phyloP scores from a whole-genome alignment of 1,284 basidiomycete genomes.

The Leccinum pallidistipes region DNA sequence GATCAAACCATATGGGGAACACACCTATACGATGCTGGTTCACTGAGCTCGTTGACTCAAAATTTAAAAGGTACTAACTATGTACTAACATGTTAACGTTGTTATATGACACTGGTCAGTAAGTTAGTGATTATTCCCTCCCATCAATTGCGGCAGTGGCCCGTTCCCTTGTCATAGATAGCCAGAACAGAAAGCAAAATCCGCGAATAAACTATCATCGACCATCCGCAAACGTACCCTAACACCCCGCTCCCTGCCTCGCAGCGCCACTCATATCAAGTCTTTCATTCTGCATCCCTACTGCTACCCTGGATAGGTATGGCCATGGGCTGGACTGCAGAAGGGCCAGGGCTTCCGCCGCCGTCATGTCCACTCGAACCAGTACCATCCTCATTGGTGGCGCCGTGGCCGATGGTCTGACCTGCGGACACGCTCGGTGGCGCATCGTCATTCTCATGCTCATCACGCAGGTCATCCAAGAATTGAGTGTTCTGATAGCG shows the following conservation, averaged over 20 bases:
- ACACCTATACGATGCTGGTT: no score
- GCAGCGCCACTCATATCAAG: neutral
- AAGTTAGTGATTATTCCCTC: no score
- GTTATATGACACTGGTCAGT: no score
- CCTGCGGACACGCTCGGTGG: neutral
- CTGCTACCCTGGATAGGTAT: neutral
- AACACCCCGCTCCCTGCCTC: neutral
- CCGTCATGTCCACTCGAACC: neutral
- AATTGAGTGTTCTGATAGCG: conserved; percentile 9
- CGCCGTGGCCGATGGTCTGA: neutral
- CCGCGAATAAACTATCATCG: neutral
- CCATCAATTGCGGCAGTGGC: no score
- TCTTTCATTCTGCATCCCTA: neutral
- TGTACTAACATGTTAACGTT: no score
- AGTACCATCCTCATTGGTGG: neutral
- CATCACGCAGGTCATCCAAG: conserved; percentile 3
- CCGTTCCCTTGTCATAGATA: neutral
- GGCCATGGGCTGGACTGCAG: neutral
- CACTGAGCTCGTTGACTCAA: no score
- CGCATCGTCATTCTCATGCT: neutral
- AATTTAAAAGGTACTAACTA: no score
- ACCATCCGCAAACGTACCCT: neutral
- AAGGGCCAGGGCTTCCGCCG: neutral
- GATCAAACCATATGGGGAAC: neutral
- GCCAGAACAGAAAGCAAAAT: neutral